phyloP scores from a whole-genome alignment of 768 basidiomycete species.

The Ramaria sp. region DNA sequence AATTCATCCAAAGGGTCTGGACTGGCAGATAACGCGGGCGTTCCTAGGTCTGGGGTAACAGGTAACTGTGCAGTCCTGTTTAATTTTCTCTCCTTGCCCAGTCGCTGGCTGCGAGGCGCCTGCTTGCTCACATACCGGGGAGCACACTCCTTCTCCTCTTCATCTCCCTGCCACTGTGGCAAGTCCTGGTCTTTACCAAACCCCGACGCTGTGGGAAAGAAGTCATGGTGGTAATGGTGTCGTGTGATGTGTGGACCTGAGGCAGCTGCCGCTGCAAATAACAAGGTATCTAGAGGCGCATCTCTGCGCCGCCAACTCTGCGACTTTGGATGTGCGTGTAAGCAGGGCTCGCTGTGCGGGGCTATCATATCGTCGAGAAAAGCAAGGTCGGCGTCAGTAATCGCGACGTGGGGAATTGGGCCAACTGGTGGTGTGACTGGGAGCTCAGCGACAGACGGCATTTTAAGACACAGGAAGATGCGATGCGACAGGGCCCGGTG shows the following conservation, averaged over 20 bases:
- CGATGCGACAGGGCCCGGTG: no score
- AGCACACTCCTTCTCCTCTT: conserved; percentile 22
- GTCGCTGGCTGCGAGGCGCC: conserved; percentile 56
- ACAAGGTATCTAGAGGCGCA: conserved; percentile 65
- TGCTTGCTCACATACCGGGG: conserved; percentile 63
- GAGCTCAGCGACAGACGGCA: not conserved
- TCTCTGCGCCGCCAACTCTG: conserved; percentile 46
- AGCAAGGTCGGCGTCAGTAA: conserved; percentile 40
- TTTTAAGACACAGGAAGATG: not conserved
- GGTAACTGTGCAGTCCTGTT: conserved; percentile 41
- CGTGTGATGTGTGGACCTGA: conserved; percentile 72
- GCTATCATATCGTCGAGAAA: conserved; percentile 59
- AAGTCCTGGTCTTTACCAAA: conserved; percentile 46
- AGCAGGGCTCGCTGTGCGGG: conserved; percentile 22
- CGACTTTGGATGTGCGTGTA: conserved; percentile 24
- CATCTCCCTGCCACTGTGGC: conserved; percentile 43
- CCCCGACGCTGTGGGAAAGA: conserved; percentile 44
- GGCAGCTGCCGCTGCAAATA: conserved; percentile 67
- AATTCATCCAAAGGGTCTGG: no score
- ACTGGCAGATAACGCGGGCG: no score
- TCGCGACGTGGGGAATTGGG: conserved; percentile 12
- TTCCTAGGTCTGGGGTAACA: conserved; percentile 18
- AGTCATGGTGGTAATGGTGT: conserved; percentile 79
- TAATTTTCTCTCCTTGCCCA: conserved; percentile 23
- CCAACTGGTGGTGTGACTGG: not conserved